Base-by-base conservation (phyloP, 1,284 basidiomycete species). In the Apiotrichum sp. region DNA sequence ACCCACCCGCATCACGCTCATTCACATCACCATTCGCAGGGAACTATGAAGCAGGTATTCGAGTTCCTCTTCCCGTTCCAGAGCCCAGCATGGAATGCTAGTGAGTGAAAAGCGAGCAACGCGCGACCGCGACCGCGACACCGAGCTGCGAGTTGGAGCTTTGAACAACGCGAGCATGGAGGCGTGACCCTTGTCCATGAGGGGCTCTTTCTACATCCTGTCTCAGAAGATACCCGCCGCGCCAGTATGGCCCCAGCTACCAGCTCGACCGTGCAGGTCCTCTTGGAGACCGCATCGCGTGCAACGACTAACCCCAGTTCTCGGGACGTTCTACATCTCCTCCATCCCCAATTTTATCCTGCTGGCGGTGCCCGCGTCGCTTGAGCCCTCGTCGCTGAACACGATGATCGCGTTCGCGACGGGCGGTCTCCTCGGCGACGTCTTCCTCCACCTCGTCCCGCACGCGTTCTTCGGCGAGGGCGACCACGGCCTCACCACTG, bases 301-400 rank as follows among this genome's bases (percentile, higher is more conserved):
- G 36, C 36, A 13, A 38, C 42, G 41, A 38, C 55, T 13, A 63
- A 55, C 40, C 40, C 11, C 63, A 83, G 83, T 93, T 60, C 80
- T 92, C 42, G 89, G 87, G 61, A 92, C 89, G 35, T 91, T 92
- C 80, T 92, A 93, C 79, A 92, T 92, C 73, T 91, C 88, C 80
- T 92, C 89, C 43, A 83, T 92, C 54, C 90, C 89, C 52, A 93
- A 93, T 78, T 88, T 93, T 67, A 90, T 93, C 64, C 84, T 93
- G 49, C 86, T 88, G 7, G 89, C 91, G 70, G 92, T 93, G 61
- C 89, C 89, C 31, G 86, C 87, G 47, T 80, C 89, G 70, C 89
- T 93, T 65, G 84, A 86, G 73, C 80, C 82, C 13, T 81, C 88
- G 69, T 90, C 88, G 44, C 80, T 93, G 55, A 92, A 92, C 68